Base-by-base conservation (phyloP, 441 rosid genomes). In the Adansonia gregorii region DNA sequence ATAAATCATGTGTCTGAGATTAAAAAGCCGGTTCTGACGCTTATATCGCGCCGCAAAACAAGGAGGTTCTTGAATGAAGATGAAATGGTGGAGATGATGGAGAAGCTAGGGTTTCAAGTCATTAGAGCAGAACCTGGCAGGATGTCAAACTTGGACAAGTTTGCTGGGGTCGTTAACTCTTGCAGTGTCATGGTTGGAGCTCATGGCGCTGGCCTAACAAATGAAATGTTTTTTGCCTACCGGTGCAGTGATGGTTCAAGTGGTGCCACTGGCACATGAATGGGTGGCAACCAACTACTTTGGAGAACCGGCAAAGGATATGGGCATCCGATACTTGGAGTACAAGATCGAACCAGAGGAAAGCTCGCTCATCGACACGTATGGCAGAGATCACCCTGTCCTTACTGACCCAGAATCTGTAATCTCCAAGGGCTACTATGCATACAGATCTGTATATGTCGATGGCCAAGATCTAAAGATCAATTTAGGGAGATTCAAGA, bases 161-260 rank as follows among this genome's bases (percentile, higher is more conserved):
- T 82, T 39, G 58, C 83, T 0, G 27, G 31, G 63, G n/a, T 22
- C 17, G 52, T 81, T 6, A 80, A 75, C 56, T 77, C 83, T 0
- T 79, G 85, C 35, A 79, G 78, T 15, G 80, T 83, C 6, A 72
- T 79, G 71, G 81, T 85, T 5, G 87, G 85, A 14, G 82, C 70
- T 64, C 85, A 85, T 22, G 88, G 80, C 46, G 88, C 85, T 15
- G 88, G 88, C 39, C 79, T 85, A 45, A 61, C 88, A 2, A 83
- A 79, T 11, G 84, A 78, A 69, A 20, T 82, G 27, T 78, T 84
- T 74, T 74, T 71, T 80, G 78, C 78, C 84, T 0, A 66, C 46
- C 0, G 76, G 81, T 0, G 84, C 83, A 3, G 85, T 83, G 49
- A 24, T 63, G 69, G 72, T 83, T 65, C 85, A 82, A 76, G 80